Evolutionary conservation across 176 grass and related monocot genomes (phyloP).

Genomic region (Raddia distichophylla): DNA sequence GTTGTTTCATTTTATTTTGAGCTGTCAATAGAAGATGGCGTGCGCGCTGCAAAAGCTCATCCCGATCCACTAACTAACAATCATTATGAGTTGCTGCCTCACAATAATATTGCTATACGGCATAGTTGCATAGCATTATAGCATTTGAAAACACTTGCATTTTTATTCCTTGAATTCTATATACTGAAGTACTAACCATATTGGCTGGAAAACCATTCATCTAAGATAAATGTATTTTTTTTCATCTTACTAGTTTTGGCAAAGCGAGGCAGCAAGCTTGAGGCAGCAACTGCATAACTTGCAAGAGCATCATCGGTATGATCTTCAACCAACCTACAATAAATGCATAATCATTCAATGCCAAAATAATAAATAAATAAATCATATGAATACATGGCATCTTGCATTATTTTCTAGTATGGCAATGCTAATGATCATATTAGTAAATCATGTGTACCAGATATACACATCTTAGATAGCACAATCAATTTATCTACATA

Average conservation of each 20-base stretch:
- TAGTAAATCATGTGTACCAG: background rate
- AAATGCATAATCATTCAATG: background rate
- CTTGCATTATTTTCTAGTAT: conserved; percentile 4
- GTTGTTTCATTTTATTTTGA: too few species aligned
- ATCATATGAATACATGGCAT: background rate
- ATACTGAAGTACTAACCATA: background rate
- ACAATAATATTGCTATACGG: background rate
- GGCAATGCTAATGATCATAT: conserved; percentile 2
- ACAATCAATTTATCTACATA: background rate
- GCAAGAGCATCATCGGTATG: conserved; percentile 63
- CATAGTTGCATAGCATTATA: background rate
- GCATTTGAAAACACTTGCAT: background rate
- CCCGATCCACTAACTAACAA: too few species aligned
- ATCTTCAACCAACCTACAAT: conserved; percentile 35
- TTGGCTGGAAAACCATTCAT: background rate
- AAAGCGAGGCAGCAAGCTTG: conserved; percentile 59
- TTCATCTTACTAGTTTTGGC: conserved; percentile 61
- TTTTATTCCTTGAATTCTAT: background rate
- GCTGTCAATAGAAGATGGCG: too few species aligned
- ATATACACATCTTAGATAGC: background rate
- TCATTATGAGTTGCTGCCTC: background rate
- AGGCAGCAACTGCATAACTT: conserved; percentile 73
- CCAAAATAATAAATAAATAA: conserved; percentile 2
- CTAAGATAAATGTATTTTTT: background rate
- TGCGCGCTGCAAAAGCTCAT: too few species aligned